Evolutionary conservation across 352 stramenopile genomes (phyloP).

Genomic region (Pythium coloratum): DNA sequence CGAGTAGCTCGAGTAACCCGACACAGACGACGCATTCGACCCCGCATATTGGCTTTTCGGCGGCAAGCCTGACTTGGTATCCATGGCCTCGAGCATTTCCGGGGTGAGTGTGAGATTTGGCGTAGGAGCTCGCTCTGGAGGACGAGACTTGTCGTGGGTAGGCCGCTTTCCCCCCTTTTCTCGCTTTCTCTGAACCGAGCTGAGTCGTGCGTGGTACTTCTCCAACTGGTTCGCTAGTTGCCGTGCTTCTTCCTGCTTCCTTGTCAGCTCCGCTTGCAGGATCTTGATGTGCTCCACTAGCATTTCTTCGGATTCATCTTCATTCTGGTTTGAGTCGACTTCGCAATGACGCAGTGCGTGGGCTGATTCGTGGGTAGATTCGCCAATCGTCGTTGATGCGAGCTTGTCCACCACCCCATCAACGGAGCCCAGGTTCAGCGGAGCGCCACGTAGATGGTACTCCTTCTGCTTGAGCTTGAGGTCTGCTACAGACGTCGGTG

Average conservation of each 20-base stretch:
- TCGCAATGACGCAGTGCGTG: slow-evolving; percentile 18
- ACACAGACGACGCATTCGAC: slow-evolving; percentile 38
- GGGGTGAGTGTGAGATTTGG: slow-evolving; percentile 30
- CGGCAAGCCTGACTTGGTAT: slow-evolving; percentile 29
- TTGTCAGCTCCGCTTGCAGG: slow-evolving; percentile 59
- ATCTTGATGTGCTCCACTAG: slow-evolving; percentile 67
- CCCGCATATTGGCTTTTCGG: slow-evolving; percentile 29
- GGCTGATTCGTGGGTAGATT: slow-evolving; percentile 22
- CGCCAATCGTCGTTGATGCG: slow-evolving; percentile 16
- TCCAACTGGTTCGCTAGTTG: slow-evolving; percentile 25
- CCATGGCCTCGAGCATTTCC: slow-evolving; percentile 29
- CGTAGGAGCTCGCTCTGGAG: slow-evolving; percentile 1
- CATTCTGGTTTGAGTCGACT: slow-evolving; percentile 56
- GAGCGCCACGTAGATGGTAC: slow-evolving; percentile 21
- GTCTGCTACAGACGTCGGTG: slow-evolving; percentile 20
- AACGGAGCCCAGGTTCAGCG: slow-evolving; percentile 10
- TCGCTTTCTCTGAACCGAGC: slow-evolving; percentile 13
- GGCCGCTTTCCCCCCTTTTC: slow-evolving; percentile 10
- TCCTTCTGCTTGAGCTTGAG: slow-evolving; percentile 31
- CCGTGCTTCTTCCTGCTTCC: slow-evolving; percentile 69
- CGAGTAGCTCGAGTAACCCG: slow-evolving; percentile 35
- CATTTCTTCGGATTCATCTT: slow-evolving; percentile 59
- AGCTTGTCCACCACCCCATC: slow-evolving; percentile 8
- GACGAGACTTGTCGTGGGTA: neutral
- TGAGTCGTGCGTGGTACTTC: slow-evolving; percentile 23